A percentile compares a stretch with the other conserved stretches of the same genome.
Conservation (phyloP, 1,139 yeast species). For the Saccharomyces hybrid region DNA sequence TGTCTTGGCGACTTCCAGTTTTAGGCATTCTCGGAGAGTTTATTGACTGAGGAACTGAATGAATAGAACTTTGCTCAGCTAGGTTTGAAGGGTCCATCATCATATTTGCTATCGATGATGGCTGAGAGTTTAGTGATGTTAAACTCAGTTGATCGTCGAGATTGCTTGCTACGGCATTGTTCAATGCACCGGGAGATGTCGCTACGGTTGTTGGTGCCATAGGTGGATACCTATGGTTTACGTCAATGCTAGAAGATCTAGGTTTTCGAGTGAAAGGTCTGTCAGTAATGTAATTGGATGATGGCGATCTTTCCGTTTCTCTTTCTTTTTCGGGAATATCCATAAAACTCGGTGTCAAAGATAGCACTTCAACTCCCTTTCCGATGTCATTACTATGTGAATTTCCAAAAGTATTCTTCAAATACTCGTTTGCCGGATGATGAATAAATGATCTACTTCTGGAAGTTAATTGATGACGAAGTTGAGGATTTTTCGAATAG, state of each 20-base stretch:
- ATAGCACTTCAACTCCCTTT: conserved; percentile 33
- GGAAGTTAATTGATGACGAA: background rate
- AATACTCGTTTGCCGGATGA: conserved; percentile 8
- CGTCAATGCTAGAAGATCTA: conserved; percentile 25
- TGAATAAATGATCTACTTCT: background rate
- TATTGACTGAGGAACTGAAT: conserved; percentile 1
- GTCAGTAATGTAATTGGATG: background rate
- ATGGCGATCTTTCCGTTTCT: background rate
- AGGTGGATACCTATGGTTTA: conserved; percentile 19
- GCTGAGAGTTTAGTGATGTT: conserved; percentile 13
- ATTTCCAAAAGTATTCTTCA: conserved; percentile 10
- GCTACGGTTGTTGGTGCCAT: conserved; percentile 3
- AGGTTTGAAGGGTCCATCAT: conserved; percentile 6
- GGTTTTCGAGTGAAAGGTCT: conserved; percentile 8
- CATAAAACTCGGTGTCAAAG: conserved; percentile 35
- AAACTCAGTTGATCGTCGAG: conserved; percentile 13
- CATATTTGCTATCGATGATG: conserved; percentile 8
- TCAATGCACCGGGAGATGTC: conserved; percentile 9
- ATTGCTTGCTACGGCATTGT: conserved; percentile 13
- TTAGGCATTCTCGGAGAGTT: conserved; percentile 4
- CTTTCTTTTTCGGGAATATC: conserved; percentile 28
- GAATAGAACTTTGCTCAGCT: background rate
- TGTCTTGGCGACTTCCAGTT: conserved; percentile 4
- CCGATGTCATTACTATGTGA: conserved; percentile 20
- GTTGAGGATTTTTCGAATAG: conserved; percentile 4